These are phyloP conservation scores for Plectosphaerella plurivora DNA, from an alignment of 2,329 filamentous ascomycete genomes.

Conservation along the genomic window DNA sequence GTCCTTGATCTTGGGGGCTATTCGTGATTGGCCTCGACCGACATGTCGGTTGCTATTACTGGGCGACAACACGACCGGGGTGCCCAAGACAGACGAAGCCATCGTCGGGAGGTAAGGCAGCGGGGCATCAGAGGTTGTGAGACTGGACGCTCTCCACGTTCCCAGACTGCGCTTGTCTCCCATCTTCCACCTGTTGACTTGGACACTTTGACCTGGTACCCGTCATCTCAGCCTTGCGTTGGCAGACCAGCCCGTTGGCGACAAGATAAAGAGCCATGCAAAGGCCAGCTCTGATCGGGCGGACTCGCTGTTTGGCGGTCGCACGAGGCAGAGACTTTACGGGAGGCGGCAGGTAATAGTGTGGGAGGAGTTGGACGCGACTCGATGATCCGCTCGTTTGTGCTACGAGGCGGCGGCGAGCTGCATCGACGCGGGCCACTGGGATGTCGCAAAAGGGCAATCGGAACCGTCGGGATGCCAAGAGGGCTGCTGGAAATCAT, in stretches of 20 bases:
- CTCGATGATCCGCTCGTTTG: background rate
- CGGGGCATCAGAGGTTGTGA: no score
- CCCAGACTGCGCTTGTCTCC: no score
- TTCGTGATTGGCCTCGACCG: background rate
- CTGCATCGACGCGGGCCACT: background rate
- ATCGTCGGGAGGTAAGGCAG: background rate
- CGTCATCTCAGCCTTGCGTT: background rate
- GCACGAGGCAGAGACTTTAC: background rate
- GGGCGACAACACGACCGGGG: background rate
- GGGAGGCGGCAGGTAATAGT: background rate
- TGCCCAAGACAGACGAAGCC: background rate
- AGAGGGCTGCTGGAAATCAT: background rate
- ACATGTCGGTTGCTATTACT: background rate
- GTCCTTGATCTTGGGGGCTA: background rate
- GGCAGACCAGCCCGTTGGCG: background rate
- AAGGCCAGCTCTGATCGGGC: background rate
- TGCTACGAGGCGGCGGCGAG: background rate
- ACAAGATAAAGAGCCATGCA: background rate
- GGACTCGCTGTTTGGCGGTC: background rate
- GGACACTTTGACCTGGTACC: background rate
- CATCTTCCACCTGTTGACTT: no score
- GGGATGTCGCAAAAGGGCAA: background rate
- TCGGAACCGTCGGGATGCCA: background rate
- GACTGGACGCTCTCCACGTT: no score
- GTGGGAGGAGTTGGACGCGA: background rate